phyloP scores from a whole-genome alignment of 176 grass and related monocot species.

The Saccharum spontaneum region DNA sequence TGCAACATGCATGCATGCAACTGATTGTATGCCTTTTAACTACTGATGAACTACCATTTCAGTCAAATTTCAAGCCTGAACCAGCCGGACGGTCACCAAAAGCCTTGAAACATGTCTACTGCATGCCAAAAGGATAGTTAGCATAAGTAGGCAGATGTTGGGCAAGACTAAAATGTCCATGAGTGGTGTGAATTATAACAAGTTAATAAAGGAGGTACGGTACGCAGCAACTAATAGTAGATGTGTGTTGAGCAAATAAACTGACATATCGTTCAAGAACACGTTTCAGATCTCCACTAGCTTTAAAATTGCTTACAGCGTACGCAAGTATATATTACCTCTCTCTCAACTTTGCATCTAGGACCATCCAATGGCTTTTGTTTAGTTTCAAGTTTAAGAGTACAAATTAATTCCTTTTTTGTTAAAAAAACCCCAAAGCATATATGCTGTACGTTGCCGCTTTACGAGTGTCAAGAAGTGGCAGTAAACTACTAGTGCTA shows the following conservation, averaged over 20 bases:
- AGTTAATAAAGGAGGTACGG: background rate
- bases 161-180: background rate
- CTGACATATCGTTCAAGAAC: background rate
- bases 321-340: constrained; percentile 6
- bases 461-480: background rate
- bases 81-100: background rate
- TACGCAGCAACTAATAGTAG: too few species aligned
- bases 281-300: background rate
- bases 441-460: background rate
- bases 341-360: constrained; percentile 10
- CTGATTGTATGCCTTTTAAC: too few species aligned
- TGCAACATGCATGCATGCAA: too few species aligned
- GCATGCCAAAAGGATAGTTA: background rate
- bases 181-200: background rate
- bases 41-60: too few species aligned
- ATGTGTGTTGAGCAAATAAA: background rate
- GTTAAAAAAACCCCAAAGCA: background rate
- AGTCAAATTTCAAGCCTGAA: too few species aligned
- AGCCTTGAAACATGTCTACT: background rate
- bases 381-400: background rate
- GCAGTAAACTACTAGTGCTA: background rate
- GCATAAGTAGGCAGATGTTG: background rate
- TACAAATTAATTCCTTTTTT: background rate
- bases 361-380: constrained; percentile 18
- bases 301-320: constrained; percentile 19